phyloP scores from a whole-genome alignment of 2,329 filamentous ascomycete species.

The Monilinia aucupariae region DNA sequence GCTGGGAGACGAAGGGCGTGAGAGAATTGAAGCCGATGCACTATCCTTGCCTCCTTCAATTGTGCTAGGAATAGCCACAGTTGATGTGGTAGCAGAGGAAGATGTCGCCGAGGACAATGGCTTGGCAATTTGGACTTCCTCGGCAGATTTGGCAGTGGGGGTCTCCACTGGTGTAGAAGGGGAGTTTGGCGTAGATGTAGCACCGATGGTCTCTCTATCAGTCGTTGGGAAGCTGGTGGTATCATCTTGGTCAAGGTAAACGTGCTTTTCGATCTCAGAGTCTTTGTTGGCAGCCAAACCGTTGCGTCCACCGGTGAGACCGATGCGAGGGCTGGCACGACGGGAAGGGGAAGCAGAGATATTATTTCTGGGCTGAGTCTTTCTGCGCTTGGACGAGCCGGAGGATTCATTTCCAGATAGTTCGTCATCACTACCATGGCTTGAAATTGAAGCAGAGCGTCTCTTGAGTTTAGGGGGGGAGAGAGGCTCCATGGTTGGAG shows the following conservation, averaged over 20 bases:
- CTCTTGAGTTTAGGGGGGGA: background rate
- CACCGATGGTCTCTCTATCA: background rate
- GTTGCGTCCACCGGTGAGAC: background rate
- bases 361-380: background rate
- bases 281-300: background rate
- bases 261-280: background rate
- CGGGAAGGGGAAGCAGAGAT: background rate
- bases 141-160: too few species aligned
- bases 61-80: background rate
- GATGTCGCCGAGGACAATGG: too few species aligned
- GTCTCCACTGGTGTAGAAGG: background rate
- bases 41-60: background rate
- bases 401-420: background rate
- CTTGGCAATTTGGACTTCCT: background rate
- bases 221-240: background rate
- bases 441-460: background rate
- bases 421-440: background rate
- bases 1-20: background rate
- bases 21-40: background rate
- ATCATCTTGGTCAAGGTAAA: background rate
- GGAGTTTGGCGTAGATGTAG: too few species aligned
- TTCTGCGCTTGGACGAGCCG: background rate
- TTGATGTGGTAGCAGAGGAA: background rate
- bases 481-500: background rate
- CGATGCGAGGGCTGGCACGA: background rate